Evolutionary conservation across 2,329 filamentous ascomycete species (phyloP).

Genomic region (Chrysoporthe austroafricana): DNA sequence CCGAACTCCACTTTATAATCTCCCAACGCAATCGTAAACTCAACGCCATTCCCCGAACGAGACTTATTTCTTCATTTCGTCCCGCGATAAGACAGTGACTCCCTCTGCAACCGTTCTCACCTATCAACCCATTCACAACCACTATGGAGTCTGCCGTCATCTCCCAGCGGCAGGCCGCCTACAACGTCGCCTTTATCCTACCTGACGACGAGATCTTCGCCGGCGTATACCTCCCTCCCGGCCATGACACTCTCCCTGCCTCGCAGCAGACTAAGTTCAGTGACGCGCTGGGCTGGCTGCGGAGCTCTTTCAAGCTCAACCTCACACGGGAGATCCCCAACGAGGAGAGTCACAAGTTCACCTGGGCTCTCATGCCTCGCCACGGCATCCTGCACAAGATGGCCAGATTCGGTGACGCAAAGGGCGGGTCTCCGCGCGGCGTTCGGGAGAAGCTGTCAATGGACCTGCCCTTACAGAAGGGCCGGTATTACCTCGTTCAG

Average conservation of each 20-base stretch:
- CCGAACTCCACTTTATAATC: too few species aligned
- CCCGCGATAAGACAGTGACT: too few species aligned
- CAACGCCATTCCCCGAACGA: too few species aligned
- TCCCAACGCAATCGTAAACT: too few species aligned
- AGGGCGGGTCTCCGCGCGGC: not conserved
- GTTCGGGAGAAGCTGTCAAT: not conserved
- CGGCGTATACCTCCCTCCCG: not conserved
- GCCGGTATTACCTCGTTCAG: not conserved
- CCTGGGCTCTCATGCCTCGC: not conserved
- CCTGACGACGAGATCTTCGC: not conserved
- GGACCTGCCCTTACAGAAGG: not conserved
- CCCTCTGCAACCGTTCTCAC: too few species aligned
- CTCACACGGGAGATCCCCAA: not conserved
- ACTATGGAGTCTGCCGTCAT: not conserved
- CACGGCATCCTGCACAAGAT: conserved; percentile 1
- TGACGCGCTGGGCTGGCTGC: conserved; percentile 1
- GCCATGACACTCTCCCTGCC: not conserved
- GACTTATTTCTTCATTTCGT: too few species aligned
- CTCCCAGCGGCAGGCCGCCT: not conserved
- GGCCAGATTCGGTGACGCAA: not conserved
- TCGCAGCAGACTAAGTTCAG: not conserved
- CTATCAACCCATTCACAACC: not conserved
- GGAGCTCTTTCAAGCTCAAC: not conserved
- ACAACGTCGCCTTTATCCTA: conserved; percentile 1
- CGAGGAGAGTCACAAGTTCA: not conserved